Conservation (phyloP, 495 filamentous ascomycete genomes). For the Chaetomium tenue region DNA sequence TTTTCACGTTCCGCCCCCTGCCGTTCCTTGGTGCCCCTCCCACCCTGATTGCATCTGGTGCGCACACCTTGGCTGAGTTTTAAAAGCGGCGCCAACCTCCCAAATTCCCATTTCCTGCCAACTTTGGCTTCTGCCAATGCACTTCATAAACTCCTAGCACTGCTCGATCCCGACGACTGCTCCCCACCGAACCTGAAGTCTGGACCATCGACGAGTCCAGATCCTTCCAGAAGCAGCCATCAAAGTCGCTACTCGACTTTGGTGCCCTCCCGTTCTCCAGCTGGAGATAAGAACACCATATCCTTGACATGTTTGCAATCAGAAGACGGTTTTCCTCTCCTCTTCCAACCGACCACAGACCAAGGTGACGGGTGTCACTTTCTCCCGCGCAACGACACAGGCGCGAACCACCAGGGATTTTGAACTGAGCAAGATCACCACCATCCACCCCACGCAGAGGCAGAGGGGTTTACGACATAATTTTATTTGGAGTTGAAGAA, state of each 20-base stretch:
- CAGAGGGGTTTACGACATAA: conserved; percentile 24
- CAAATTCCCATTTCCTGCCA: conserved; percentile 24
- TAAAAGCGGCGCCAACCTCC: conserved; percentile 27
- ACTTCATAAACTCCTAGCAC: background rate
- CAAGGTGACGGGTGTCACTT: conserved; percentile 55
- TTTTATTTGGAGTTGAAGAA: conserved; percentile 22
- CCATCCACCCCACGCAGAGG: conserved; percentile 28
- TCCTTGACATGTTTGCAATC: conserved; percentile 53
- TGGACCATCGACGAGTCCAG: conserved; percentile 37
- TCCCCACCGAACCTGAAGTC: conserved; percentile 21
- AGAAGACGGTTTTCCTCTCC: conserved; percentile 49
- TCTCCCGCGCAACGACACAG: conserved; percentile 49
- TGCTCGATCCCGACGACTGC: conserved; percentile 21
- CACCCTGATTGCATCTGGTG: conserved; percentile 21
- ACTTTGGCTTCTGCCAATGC: conserved; percentile 30
- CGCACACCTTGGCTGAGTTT: conserved; percentile 23
- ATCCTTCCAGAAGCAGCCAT: conserved; percentile 30
- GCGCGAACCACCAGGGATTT: conserved; percentile 36
- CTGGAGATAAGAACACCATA: conserved; percentile 38
- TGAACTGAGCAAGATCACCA: conserved; percentile 27
- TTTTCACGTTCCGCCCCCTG: conserved; percentile 17
- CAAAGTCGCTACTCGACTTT: conserved; percentile 36
- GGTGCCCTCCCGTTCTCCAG: conserved; percentile 34
- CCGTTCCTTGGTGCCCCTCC: conserved; percentile 3
- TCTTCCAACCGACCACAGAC: conserved; percentile 57